phyloP scores from a whole-genome alignment of 805 yeast genomes.

The Zygosaccharomyces lentus region DNA sequence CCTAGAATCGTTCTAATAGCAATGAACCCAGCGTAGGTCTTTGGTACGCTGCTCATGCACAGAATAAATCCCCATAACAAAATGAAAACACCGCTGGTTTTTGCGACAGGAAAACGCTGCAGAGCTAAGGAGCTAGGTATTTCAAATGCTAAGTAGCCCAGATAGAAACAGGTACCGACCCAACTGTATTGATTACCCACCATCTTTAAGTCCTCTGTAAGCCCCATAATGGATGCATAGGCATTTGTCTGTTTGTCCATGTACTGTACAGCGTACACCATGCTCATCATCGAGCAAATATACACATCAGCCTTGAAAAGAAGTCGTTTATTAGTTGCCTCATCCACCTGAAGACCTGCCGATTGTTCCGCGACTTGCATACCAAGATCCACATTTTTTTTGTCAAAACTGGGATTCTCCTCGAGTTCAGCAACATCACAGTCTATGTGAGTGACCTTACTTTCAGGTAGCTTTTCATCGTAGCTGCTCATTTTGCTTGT shows the following conservation, averaged over 20 bases:
- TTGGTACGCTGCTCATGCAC: slow-evolving; percentile 42
- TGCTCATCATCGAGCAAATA: slow-evolving; percentile 46
- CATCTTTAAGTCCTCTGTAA: slow-evolving; percentile 45
- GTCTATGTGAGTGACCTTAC: not conserved
- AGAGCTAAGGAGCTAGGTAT: slow-evolving; percentile 46
- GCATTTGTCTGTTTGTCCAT: slow-evolving; percentile 54
- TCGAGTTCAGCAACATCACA: slow-evolving; percentile 5
- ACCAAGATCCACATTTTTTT: slow-evolving; percentile 7
- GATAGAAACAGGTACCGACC: slow-evolving; percentile 50
- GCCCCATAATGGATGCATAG: slow-evolving; percentile 64
- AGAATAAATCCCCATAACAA: slow-evolving; percentile 51
- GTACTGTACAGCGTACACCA: slow-evolving; percentile 52
- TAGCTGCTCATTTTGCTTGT: slow-evolving; percentile 4
- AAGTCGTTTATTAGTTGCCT: slow-evolving; percentile 31
- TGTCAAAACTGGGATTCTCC: not conserved
- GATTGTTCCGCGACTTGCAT: slow-evolving; percentile 9
- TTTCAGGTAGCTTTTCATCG: slow-evolving; percentile 1
- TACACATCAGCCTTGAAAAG: slow-evolving; percentile 43
- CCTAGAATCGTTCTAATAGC: slow-evolving; percentile 49
- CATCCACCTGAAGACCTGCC: slow-evolving; percentile 14
- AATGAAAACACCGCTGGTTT: slow-evolving; percentile 43
- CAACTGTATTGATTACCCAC: slow-evolving; percentile 46
- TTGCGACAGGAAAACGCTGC: slow-evolving; percentile 50
- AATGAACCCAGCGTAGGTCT: slow-evolving; percentile 48
- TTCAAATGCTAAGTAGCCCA: slow-evolving; percentile 48